phyloP scores from a whole-genome alignment of 306 rosid genomes.

The Boehmeria nivea region DNA sequence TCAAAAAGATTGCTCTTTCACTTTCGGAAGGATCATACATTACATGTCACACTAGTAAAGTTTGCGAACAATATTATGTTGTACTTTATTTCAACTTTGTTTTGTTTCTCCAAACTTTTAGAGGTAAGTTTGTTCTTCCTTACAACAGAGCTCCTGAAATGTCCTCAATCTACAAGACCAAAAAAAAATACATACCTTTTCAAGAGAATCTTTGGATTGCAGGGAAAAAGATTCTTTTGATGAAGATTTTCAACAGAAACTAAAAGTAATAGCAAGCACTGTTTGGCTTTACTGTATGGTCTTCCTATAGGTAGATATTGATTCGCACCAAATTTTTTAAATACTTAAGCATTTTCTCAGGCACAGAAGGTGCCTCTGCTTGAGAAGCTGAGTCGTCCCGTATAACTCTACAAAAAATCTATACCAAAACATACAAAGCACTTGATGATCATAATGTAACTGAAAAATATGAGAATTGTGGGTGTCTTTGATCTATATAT shows the following conservation, averaged over 20 bases:
- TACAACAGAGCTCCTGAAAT: constrained; percentile 51
- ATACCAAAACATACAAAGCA: constrained; percentile 16
- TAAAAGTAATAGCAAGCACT: constrained; percentile 61
- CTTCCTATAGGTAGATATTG: too few relatives aligned
- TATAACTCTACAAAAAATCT: constrained; percentile 26
- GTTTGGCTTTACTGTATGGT: constrained; percentile 46
- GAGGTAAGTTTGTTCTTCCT: constrained; percentile 20
- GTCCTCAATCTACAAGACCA: constrained; percentile 46
- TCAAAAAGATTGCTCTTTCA: too few relatives aligned
- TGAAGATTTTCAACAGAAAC: constrained; percentile 72
- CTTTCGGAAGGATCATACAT: too few relatives aligned
- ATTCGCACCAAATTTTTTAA: too few relatives aligned
- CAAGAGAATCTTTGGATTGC: constrained; percentile 64
- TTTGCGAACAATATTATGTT: too few relatives aligned
- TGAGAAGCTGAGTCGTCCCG: too few relatives aligned
- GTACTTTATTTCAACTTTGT: too few relatives aligned
- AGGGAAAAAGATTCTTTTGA: constrained; percentile 68
- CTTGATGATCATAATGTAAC: constrained; percentile 90
- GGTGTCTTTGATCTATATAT: too few relatives aligned
- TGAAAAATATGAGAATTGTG: constrained; percentile 37
- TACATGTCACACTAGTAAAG: too few relatives aligned
- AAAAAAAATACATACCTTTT: constrained; percentile 42
- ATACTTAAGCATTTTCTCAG: constrained; percentile 18
- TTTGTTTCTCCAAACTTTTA: too few relatives aligned
- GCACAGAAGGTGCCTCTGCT: too few relatives aligned